Conservation (phyloP, 73 alveolate species). For the Paramecium primaurelia region DNA sequence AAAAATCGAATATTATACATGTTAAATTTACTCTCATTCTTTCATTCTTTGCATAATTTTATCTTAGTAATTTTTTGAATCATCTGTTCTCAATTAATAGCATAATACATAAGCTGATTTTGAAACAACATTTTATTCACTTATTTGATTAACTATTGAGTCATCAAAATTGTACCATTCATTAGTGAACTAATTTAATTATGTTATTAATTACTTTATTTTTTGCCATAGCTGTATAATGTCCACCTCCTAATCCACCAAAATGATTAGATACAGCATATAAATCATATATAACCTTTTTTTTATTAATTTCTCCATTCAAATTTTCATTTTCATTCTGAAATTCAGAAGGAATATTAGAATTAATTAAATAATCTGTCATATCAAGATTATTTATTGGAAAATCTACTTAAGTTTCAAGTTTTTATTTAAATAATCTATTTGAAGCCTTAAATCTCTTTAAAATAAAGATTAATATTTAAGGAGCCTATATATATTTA, state of each 20-base stretch:
- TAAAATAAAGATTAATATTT: conserved; percentile 76
- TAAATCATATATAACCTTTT: conserved; percentile 68
- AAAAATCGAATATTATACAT: neutral
- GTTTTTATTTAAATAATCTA: conserved; percentile 64
- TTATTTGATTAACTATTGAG: neutral
- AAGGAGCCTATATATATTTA: conserved; percentile 70
- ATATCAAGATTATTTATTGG: conserved; percentile 67
- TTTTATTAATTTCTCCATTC: neutral
- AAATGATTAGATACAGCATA: conserved; percentile 75
- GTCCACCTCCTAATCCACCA: conserved; percentile 79
- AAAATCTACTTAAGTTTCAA: conserved; percentile 68
- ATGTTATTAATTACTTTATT: conserved; percentile 21
- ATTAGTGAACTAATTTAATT: neutral
- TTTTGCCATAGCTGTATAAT: conserved; percentile 76
- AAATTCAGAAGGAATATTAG: conserved; percentile 30
- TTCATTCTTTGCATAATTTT: neutral
- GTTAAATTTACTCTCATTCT: neutral
- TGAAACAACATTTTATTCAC: neutral
- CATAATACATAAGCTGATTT: neutral
- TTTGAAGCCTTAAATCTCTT: conserved; percentile 77
- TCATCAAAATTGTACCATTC: conserved; percentile 35
- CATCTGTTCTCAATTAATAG: neutral
- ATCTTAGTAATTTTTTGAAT: neutral
- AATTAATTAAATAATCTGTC: conserved; percentile 58
- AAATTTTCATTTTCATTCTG: conserved; percentile 39